Percentiles rank a stretch among this genome's conserved stretches.
Evolutionary conservation across 352 stramenopile species (phyloP).

Genomic region (Pythium utonaiense): DNA sequence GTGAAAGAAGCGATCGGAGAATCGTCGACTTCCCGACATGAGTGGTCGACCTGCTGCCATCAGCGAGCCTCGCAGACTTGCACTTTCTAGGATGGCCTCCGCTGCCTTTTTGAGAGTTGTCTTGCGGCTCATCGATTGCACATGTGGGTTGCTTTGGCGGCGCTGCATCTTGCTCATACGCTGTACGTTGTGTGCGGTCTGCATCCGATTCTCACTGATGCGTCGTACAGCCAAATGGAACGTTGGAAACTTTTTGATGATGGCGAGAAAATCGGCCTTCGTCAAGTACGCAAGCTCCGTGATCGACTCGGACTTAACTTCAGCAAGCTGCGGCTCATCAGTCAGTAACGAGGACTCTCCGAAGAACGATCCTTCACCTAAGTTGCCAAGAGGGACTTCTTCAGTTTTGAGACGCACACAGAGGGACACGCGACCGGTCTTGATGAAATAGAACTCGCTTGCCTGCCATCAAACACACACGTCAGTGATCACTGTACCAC

Average conservation of each 20-base stretch:
- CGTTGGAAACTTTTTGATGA: constrained; percentile 65
- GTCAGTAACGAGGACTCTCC: constrained; percentile 63
- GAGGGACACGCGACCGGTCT: constrained; percentile 53
- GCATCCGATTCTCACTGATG: constrained; percentile 64
- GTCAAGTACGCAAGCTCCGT: constrained; percentile 62
- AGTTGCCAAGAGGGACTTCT: constrained; percentile 53
- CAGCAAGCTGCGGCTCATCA: constrained; percentile 46
- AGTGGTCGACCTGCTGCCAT: too few species aligned
- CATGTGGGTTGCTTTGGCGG: constrained; percentile 20
- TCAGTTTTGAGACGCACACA: constrained; percentile 29
- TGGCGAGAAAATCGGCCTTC: constrained; percentile 50
- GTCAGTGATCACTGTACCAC: too few species aligned
- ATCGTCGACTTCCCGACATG: background rate
- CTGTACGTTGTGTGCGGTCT: constrained; percentile 63
- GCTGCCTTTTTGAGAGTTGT: constrained; percentile 10
- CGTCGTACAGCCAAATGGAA: constrained; percentile 61
- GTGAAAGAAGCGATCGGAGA: constrained; percentile 5
- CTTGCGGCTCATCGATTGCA: constrained; percentile 2
- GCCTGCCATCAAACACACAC: constrained; percentile 15
- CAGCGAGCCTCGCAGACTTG: constrained; percentile 1
- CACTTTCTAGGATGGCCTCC: constrained; percentile 3
- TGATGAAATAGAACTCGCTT: constrained; percentile 79
- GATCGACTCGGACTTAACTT: constrained; percentile 60
- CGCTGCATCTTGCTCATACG: constrained; percentile 59
- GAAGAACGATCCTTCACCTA: constrained; percentile 75